These are phyloP conservation scores for Schizosaccharomyces japonicus DNA, from an alignment of 805 yeast species.

Conservation along the genomic window DNA sequence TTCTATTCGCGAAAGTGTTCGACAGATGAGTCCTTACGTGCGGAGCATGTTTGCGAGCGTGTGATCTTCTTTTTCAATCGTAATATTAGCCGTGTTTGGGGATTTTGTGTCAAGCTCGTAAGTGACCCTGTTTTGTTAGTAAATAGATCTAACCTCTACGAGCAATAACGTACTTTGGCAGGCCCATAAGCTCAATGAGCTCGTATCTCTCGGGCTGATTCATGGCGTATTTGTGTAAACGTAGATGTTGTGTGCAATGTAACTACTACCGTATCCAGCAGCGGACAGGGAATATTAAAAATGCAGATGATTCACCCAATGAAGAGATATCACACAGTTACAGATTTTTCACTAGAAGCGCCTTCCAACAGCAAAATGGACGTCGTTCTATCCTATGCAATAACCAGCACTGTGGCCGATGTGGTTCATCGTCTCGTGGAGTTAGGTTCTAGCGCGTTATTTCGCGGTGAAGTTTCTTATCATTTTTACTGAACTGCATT, in stretches of 20 bases:
- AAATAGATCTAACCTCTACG: conserved; percentile 25
- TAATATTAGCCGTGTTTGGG: conserved; percentile 79
- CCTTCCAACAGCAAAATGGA: too few species aligned
- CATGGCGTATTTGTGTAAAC: conserved; percentile 24
- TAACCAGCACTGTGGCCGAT: too few species aligned
- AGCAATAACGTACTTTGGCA: conserved; percentile 91
- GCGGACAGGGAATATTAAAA: too few species aligned
- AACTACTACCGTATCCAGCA: background rate
- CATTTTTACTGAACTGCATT: too few species aligned
- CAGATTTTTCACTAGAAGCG: too few species aligned
- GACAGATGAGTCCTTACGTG: conserved; percentile 6
- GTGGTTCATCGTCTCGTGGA: too few species aligned
- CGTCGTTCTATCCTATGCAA: too few species aligned
- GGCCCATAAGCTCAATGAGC: conserved; percentile 32
- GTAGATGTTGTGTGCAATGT: background rate
- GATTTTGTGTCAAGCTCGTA: conserved; percentile 85
- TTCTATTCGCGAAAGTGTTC: too few species aligned
- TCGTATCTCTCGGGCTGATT: conserved; percentile 99
- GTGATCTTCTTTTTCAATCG: conserved; percentile 92
- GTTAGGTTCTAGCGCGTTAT: too few species aligned
- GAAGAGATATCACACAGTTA: too few species aligned
- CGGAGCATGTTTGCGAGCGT: conserved; percentile 78
- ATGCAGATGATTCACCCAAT: too few species aligned
- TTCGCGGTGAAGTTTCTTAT: too few species aligned
- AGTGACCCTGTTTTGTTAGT: conserved; percentile 27